Evolutionary conservation across 2,329 filamentous ascomycete species (phyloP).

Genomic region (Fusarium sambucinum): DNA sequence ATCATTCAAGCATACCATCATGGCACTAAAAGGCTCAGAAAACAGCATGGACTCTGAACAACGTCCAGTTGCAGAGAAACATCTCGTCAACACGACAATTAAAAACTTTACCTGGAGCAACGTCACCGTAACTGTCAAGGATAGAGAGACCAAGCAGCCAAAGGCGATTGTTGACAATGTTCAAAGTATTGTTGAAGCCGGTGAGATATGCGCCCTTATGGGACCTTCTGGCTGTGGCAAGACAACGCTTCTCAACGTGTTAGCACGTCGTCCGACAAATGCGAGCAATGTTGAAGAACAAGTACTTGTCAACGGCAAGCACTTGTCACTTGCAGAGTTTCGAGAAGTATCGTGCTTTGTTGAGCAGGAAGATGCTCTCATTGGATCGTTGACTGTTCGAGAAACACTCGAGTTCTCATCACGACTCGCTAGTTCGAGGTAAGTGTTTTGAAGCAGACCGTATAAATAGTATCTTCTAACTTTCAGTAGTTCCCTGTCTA

Average conservation of each 20-base stretch:
- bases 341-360: constrained; percentile 80
- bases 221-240: constrained; percentile 81
- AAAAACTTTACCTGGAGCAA: constrained; percentile 74
- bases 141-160: constrained; percentile 72
- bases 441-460: constrained; percentile 24
- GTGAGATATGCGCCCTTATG: constrained; percentile 84
- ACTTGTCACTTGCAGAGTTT: constrained; percentile 66
- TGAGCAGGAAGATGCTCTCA: constrained; percentile 88
- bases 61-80: constrained; percentile 54
- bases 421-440: constrained; percentile 71
- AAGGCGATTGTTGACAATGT: constrained; percentile 73
- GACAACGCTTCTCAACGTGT: constrained; percentile 84
- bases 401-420: constrained; percentile 86
- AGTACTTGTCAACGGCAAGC: constrained; percentile 71
- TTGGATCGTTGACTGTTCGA: constrained; percentile 81
- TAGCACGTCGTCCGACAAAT: constrained; percentile 69
- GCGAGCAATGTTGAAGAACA: constrained; percentile 56
- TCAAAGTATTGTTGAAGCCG: constrained; percentile 73
- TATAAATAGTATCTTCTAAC: neutral
- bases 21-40: constrained; percentile 15
- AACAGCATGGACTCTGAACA: constrained; percentile 44
- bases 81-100: constrained; percentile 73
- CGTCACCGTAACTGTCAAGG: constrained; percentile 78
- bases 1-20: neutral
- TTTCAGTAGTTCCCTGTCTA: constrained; percentile 51